phyloP scores from a whole-genome alignment of 1,139 yeast species.

The Kodamaea anthophila region DNA sequence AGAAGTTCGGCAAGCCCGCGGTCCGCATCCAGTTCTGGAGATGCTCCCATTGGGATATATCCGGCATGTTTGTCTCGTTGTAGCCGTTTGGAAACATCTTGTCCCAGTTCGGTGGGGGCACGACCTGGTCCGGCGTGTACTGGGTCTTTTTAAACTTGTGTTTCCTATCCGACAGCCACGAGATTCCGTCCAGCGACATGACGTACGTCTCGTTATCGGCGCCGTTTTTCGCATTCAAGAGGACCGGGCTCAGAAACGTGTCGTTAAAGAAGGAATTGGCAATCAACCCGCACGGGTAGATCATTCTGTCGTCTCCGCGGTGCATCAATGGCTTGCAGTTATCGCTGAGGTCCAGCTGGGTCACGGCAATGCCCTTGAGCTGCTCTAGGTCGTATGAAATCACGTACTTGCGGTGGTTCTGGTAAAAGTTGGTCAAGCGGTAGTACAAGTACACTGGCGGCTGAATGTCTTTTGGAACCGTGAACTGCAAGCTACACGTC shows the following conservation, averaged over 20 bases:
- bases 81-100: slow-evolving; percentile 64
- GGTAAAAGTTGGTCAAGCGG: slow-evolving; percentile 66
- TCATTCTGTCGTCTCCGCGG: slow-evolving; percentile 28
- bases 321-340: slow-evolving; percentile 58
- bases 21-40: slow-evolving; percentile 82
- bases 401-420: slow-evolving; percentile 74
- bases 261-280: slow-evolving; percentile 76
- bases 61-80: slow-evolving; percentile 57
- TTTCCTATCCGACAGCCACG: slow-evolving; percentile 60
- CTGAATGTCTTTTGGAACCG: slow-evolving; percentile 50
- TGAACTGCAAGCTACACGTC: slow-evolving; percentile 53
- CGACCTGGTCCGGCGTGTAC: slow-evolving; percentile 52
- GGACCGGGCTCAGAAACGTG: slow-evolving; percentile 47
- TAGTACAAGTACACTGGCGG: slow-evolving; percentile 64
- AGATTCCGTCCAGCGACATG: slow-evolving; percentile 51
- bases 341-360: slow-evolving; percentile 35
- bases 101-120: slow-evolving; percentile 77
- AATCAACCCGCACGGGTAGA: slow-evolving; percentile 74
- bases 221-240: slow-evolving; percentile 37
- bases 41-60: slow-evolving; percentile 41
- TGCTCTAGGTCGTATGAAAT: slow-evolving; percentile 63
- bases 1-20: slow-evolving; percentile 66
- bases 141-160: slow-evolving; percentile 53
- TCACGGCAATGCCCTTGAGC: slow-evolving; percentile 55
- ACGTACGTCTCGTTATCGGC: slow-evolving; percentile 37